Evolutionary conservation across 169 alveolate species (phyloP).

Genomic region (Babesia caballi): DNA sequence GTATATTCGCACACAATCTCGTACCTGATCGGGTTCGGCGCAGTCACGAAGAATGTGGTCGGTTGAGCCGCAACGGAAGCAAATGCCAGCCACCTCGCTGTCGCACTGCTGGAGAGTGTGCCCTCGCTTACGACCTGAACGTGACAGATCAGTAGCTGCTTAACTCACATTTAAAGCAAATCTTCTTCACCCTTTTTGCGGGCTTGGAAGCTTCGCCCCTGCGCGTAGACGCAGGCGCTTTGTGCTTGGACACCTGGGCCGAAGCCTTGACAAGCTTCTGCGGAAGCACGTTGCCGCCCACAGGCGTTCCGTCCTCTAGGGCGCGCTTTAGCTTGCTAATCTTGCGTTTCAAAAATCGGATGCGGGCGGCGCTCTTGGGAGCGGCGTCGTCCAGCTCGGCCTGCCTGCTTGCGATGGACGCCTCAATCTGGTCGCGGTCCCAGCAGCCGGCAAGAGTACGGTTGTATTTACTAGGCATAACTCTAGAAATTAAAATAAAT

Average conservation of each 20-base stretch:
- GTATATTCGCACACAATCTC: neutral
- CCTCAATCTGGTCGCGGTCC: conserved; percentile 39
- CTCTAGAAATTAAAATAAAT: neutral
- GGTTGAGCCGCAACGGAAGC: conserved; percentile 72
- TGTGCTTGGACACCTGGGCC: neutral
- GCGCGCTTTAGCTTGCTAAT: conserved; percentile 28
- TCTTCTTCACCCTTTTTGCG: conserved; percentile 1
- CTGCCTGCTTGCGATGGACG: conserved; percentile 8
- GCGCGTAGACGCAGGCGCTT: neutral
- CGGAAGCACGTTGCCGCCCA: conserved; percentile 51
- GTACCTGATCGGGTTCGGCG: neutral
- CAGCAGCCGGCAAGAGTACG: conserved; percentile 45
- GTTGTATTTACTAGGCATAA: conserved; percentile 32
- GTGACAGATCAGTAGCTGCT: neutral
- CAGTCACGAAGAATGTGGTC: conserved; percentile 60
- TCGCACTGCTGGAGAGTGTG: conserved; percentile 50
- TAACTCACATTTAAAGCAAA: conserved; percentile 50
- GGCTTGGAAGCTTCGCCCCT: neutral
- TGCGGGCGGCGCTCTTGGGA: conserved; percentile 36
- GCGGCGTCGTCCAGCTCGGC: conserved; percentile 37
- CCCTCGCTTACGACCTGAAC: conserved; percentile 57
- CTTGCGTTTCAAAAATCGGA: conserved; percentile 22
- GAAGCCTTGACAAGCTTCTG: neutral
- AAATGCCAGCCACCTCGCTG: conserved; percentile 18
- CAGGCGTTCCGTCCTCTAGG: conserved; percentile 29